Evolutionary conservation across 2,329 filamentous ascomycete species (phyloP).

Genomic region (Alternaria dauci): DNA sequence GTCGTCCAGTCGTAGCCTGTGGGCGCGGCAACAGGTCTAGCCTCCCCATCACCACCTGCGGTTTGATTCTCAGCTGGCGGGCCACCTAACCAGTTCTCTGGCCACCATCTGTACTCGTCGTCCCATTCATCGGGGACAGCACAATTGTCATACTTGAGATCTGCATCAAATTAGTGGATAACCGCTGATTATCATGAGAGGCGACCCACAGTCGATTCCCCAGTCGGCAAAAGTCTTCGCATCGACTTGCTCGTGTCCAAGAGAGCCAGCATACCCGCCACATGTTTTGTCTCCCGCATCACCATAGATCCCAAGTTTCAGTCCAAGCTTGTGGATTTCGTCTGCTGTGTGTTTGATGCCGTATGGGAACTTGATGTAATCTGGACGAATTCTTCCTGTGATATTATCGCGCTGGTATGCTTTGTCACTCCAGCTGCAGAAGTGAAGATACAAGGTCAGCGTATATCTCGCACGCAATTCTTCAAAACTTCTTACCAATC

Average conservation of each 20-base stretch:
- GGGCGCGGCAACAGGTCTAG: slow-evolving; percentile 51
- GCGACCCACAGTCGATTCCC: slow-evolving; percentile 38
- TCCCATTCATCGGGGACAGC: slow-evolving; percentile 49
- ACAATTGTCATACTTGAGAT: slow-evolving; percentile 48
- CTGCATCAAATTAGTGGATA: slow-evolving; percentile 4
- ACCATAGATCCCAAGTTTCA: slow-evolving; percentile 71
- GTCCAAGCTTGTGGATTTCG: slow-evolving; percentile 63
- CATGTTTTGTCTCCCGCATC: slow-evolving; percentile 62
- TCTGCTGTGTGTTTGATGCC: slow-evolving; percentile 65
- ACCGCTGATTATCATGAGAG: neutral
- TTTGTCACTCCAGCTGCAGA: slow-evolving; percentile 56
- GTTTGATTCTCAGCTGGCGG: slow-evolving; percentile 54
- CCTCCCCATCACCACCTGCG: slow-evolving; percentile 28
- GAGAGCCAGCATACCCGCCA: slow-evolving; percentile 64
- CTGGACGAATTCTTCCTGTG: slow-evolving; percentile 44
- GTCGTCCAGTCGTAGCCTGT: slow-evolving; percentile 60
- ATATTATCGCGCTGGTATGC: slow-evolving; percentile 50
- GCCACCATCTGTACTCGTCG: slow-evolving; percentile 53
- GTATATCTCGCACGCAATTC: neutral
- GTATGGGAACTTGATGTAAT: slow-evolving; percentile 65
- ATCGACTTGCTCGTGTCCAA: slow-evolving; percentile 65
- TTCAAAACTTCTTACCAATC: slow-evolving; percentile 56
- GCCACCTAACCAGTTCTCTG: slow-evolving; percentile 47
- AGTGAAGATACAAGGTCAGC: neutral
- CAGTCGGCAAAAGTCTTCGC: slow-evolving; percentile 61